Conservation (phyloP, 2,329 filamentous ascomycete species). For the Teratosphaeriaceae sp. region DNA sequence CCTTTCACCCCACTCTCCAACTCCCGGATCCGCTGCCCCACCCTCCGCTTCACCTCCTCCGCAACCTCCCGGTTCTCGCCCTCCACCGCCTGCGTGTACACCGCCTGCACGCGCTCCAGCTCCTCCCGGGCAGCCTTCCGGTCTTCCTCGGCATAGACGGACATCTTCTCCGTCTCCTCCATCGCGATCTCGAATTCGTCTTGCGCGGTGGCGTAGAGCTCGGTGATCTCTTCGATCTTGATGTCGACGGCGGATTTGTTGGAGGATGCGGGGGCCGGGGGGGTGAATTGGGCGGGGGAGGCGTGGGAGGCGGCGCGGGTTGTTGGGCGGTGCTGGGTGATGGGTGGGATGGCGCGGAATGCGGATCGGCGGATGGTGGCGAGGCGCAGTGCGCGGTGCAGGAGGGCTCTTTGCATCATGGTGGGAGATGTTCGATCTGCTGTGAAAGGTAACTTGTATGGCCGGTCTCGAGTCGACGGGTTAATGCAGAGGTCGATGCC, state of each 20-base stretch:
- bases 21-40: conserved; percentile 47
- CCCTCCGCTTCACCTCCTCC: conserved; percentile 45
- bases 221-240: conserved; percentile 36
- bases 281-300: background rate
- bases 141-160: conserved; percentile 50
- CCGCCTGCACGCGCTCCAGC: conserved; percentile 42
- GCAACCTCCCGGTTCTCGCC: conserved; percentile 36
- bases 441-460: too few species aligned
- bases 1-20: conserved; percentile 45
- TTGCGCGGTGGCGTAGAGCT: conserved; percentile 33
- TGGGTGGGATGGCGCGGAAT: too few species aligned
- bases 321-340: conserved; percentile 13
- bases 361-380: conserved; percentile 3
- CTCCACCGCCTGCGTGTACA: conserved; percentile 38
- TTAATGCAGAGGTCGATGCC: conserved; percentile 7
- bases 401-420: conserved; percentile 7
- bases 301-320: background rate
- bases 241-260: conserved; percentile 29
- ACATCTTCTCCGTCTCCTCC: conserved; percentile 48
- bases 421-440: too few species aligned
- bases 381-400: conserved; percentile 7
- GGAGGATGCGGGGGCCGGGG: conserved; percentile 7
- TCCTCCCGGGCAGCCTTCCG: conserved; percentile 48
- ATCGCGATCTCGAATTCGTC: conserved; percentile 45
- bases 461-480: too few species aligned